Evolutionary conservation across 2,329 filamentous ascomycete species (phyloP), one percentile per base, ranked within the genome.

Genomic region (Westerdykella sp.): DNA sequence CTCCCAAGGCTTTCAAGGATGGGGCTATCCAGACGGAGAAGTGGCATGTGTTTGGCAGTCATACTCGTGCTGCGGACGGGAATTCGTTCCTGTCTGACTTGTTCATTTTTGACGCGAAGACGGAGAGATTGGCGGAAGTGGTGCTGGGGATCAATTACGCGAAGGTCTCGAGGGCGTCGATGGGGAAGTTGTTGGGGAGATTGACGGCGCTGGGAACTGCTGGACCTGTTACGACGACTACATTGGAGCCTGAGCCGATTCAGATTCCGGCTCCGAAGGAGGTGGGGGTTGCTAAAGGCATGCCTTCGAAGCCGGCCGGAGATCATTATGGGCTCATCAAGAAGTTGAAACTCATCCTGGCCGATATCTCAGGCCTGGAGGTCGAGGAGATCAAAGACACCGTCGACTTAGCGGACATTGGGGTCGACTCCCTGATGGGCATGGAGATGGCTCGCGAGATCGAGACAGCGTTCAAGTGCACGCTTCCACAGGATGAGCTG

Each of bases 361-460:
- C 43, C 1, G 42, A 51, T 12, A 34, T 52, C 31, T 34, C 49
- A 32, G 50, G 50, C 48, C 25, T 49, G 50, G 37, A 54, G 39
- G 18, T 47, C 2, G 47, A 50, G 3, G 49, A 57, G 13, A 43
- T 59, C n/a, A 44, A 40, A 31, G 43, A 48, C 3, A 51, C 57
- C 13, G 41, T 49, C 2, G 46, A 54, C 6, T 46, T 68, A 18
- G 55, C 47, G 6, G 63, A 68, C 23, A 44, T 70, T 10, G 68
- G 68, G 2, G 54, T 70, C 11, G 67, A 69, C 42, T 70, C 68
- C 6, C 49, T 69, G 9, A 56, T 68, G 50, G 57, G 48, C 2
- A 66, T 57, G 21, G 67, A 69, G 41, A 45, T 70, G 15, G 43
- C 54, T 5, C 44, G 46, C 12, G 65, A 68, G 13, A 56, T 69